Evolutionary conservation across 257 asterid species (phyloP).

Genomic region (Scutellaria minor): DNA sequence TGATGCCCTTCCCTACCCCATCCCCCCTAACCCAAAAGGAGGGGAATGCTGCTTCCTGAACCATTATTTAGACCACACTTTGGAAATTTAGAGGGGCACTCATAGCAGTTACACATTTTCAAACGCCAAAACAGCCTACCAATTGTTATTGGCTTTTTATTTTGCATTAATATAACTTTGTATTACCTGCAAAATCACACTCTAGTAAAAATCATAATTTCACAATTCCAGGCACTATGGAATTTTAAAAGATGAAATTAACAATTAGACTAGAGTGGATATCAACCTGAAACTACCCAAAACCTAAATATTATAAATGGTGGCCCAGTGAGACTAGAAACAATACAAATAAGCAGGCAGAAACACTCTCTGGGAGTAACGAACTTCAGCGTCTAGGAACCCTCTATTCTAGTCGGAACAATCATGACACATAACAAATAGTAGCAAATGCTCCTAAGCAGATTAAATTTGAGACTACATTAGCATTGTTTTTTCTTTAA

Average conservation of each 20-base stretch:
- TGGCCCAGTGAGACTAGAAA: background rate
- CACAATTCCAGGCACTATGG: background rate
- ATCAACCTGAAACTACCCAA: slow-evolving; percentile 13
- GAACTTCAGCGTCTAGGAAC: slow-evolving; percentile 5
- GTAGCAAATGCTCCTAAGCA: slow-evolving; percentile 5
- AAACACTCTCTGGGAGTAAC: slow-evolving; percentile 6
- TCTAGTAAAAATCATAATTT: slow-evolving; percentile 9
- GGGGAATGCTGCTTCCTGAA: slow-evolving; percentile 1
- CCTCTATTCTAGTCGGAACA: slow-evolving; percentile 6
- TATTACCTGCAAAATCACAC: slow-evolving; percentile 14
- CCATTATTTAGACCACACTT: slow-evolving; percentile 2
- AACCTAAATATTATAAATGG: background rate
- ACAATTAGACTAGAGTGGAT: background rate
- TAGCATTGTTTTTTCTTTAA: background rate
- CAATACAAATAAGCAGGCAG: slow-evolving; percentile 16
- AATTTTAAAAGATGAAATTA: slow-evolving; percentile 1
- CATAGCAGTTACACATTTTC: background rate
- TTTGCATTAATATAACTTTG: background rate
- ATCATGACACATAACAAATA: slow-evolving; percentile 2
- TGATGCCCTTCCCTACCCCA: background rate
- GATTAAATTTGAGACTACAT: background rate
- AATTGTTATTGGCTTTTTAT: background rate
- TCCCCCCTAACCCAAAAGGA: background rate
- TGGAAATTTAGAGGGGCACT: background rate
- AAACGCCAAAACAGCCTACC: slow-evolving; percentile 3